phyloP scores from a whole-genome alignment of 345 rosid species.

The Citrus mangshanensis region DNA sequence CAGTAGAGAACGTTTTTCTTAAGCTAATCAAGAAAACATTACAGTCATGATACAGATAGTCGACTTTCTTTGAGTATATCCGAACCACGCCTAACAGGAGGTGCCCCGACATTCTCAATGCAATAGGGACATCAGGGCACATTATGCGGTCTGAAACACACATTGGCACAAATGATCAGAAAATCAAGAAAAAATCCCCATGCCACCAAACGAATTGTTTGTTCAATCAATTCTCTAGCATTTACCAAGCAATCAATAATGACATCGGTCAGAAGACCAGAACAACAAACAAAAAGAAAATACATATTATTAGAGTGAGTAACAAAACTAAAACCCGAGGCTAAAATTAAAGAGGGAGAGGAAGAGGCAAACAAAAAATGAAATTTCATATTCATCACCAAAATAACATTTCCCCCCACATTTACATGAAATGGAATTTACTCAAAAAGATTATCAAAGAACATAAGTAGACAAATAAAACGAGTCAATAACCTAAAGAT shows the following conservation, averaged over 20 bases:
- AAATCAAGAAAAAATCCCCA: neutral
- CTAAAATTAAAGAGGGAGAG: neutral
- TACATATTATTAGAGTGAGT: neutral
- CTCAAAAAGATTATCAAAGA: neutral
- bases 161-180: neutral
- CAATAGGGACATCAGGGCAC: slow-evolving; percentile 71
- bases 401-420: neutral
- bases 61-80: slow-evolving; percentile 85
- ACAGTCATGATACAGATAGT: slow-evolving; percentile 75
- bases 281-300: no score
- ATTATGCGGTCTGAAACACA: slow-evolving; percentile 55
- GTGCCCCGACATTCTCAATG: slow-evolving; percentile 77
- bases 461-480: neutral
- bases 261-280: neutral
- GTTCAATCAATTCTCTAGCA: neutral
- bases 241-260: neutral
- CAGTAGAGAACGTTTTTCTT: slow-evolving; percentile 48
- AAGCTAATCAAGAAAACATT: slow-evolving; percentile 40
- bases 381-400: neutral
- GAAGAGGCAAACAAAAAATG: neutral
- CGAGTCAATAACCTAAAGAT: neutral
- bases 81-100: slow-evolving; percentile 88
- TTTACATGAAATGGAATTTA: neutral
- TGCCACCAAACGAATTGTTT: neutral
- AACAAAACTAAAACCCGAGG: neutral